Base-by-base conservation (phyloP, 2,329 filamentous ascomycete genomes). In the Colletotrichum australisinense region DNA sequence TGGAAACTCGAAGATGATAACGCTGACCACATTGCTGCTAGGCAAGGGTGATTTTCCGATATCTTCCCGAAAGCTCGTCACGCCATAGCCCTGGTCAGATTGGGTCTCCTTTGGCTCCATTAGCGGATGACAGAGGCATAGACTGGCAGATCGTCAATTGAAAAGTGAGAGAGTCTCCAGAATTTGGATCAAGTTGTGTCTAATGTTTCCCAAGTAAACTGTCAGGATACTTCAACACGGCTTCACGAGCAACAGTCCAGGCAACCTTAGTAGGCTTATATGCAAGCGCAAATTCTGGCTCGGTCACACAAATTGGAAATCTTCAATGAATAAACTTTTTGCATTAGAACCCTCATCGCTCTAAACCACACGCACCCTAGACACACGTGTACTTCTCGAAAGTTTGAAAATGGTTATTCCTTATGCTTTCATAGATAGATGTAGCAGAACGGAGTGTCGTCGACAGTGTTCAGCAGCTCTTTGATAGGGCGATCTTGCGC, bases 371-470 rank as follows among this genome's bases (percentile, higher is more conserved):
- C 6, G 14, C 16, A 16, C 16, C 1, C 38, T 42, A 42, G 38
- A 12, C 9, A 3, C 32, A 12, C 32, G 32, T 35, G 11, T 3
- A 42, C 35, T 42, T 4, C 35, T 3, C 16, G 2, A 6, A 16
- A 19, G 19, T 4, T 49, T 49, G 2, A 8, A 8, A 16, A 49
- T 49, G 38, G 14, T 6, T 16, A 12, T 49, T n/a, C 19, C 16
- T 49, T 3, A 19, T 49, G 16, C 42, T 49, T n/a, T 49, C 16
- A 78, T 30, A 68, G 32, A 19, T 80, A 83, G 49, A 82, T 42
- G 59, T 83, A 83, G 63, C 81, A 83, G 57, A 83, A 82, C 3
- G 80, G 81, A 9, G 77, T 68, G 6, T 81, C 81, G 24, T 77
- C 76, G 1, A 81, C 60, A 1, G 81, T 82, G 69, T 78, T 81